These are phyloP conservation scores for Solanum etuberosum DNA, from an alignment of 257 asterid genomes.

Conservation along the genomic window DNA sequence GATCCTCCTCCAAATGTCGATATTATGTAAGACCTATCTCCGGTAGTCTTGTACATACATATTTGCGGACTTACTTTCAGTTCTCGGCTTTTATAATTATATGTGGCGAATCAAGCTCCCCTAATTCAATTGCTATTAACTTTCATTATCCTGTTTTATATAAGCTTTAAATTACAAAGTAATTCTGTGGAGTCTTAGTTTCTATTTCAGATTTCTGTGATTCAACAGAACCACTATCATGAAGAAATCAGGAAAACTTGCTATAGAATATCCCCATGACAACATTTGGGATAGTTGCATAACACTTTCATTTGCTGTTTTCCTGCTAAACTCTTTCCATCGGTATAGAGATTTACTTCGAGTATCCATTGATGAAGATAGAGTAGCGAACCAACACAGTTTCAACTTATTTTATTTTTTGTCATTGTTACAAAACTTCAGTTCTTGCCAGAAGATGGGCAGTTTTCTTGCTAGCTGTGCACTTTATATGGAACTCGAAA, in stretches of 20 bases:
- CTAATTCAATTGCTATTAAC: not conserved
- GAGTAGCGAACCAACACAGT: not conserved
- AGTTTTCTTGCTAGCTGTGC: not conserved
- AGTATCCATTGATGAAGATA: not conserved
- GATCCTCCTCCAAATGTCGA: conserved; percentile 33
- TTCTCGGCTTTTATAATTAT: not conserved
- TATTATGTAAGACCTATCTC: conserved; percentile 17
- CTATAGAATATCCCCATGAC: not conserved
- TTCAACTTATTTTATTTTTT: not conserved
- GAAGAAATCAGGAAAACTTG: not conserved
- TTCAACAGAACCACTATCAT: not conserved
- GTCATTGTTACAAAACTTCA: not conserved
- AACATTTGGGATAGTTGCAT: not conserved
- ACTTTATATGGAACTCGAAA: not conserved
- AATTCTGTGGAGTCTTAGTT: not conserved
- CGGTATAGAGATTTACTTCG: not conserved
- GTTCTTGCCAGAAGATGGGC: not conserved
- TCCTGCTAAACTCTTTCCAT: not conserved
- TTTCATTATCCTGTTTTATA: not conserved
- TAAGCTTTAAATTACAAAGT: not conserved
- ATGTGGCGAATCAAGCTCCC: not conserved
- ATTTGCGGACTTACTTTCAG: not conserved
- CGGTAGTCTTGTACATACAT: not conserved
- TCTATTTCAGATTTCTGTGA: not conserved
- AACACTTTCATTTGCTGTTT: not conserved